Percentiles rank a stretch among this genome's conserved stretches.
Conservation (phyloP, 2,329 filamentous ascomycete species). For the Colletotrichum nymphaeae region DNA sequence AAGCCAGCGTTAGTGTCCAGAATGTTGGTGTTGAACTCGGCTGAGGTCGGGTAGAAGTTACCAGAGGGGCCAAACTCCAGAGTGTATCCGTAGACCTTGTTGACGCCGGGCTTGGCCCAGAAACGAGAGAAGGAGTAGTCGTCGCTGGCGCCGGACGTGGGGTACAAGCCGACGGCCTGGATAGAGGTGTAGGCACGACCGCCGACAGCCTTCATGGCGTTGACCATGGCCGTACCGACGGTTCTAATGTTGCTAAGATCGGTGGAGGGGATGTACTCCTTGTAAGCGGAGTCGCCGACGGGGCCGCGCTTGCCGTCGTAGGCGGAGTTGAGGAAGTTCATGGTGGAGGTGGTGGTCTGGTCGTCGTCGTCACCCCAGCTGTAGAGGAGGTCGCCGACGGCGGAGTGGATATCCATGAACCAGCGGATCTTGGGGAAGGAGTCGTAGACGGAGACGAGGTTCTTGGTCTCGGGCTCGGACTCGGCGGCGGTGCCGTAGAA, state of each 20-base stretch:
- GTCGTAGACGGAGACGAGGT: slow-evolving; percentile 59
- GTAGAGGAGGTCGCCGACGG: slow-evolving; percentile 59
- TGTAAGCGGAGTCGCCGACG: slow-evolving; percentile 49
- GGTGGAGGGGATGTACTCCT: slow-evolving; percentile 50
- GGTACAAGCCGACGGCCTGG: slow-evolving; percentile 49
- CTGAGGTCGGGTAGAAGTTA: slow-evolving; percentile 52
- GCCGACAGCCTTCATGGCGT: slow-evolving; percentile 50
- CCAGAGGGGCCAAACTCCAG: slow-evolving; percentile 50
- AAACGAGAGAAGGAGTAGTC: slow-evolving; percentile 52
- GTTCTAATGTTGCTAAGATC: slow-evolving; percentile 47
- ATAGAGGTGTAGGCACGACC: slow-evolving; percentile 45
- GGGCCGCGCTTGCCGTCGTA: slow-evolving; percentile 58
- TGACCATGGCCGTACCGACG: slow-evolving; percentile 46
- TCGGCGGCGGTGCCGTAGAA: slow-evolving; percentile 58
- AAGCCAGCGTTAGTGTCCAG: slow-evolving; percentile 54
- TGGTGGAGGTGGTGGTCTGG: slow-evolving; percentile 50
- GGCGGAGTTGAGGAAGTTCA: slow-evolving; percentile 59
- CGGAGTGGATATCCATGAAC: slow-evolving; percentile 64
- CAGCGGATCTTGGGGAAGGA: slow-evolving; percentile 58
- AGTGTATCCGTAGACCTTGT: slow-evolving; percentile 52
- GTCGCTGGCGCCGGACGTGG: slow-evolving; percentile 49
- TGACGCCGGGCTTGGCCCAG: slow-evolving; percentile 46
- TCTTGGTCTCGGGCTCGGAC: slow-evolving; percentile 62
- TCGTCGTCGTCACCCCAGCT: slow-evolving; percentile 62
- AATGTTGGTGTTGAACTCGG: slow-evolving; percentile 53